Evolutionary conservation across 352 stramenopile species (phyloP).

Genomic region (Thalassiosira mediterranea): DNA sequence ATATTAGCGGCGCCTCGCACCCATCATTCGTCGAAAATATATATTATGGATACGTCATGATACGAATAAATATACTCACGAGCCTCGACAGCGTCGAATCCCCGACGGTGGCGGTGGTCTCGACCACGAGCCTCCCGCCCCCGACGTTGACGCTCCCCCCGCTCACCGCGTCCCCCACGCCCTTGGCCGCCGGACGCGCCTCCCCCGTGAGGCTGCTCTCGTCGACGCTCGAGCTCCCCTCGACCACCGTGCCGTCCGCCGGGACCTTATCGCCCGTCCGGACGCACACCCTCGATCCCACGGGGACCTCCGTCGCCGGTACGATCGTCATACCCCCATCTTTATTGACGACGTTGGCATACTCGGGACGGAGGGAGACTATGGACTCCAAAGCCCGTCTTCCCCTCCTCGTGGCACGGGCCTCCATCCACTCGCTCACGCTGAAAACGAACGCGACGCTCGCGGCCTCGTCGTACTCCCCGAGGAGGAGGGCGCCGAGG

Average conservation of each 20-base stretch:
- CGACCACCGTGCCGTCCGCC: slow-evolving; percentile 89
- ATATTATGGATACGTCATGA: too few relatives aligned
- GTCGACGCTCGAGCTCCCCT: slow-evolving; percentile 89
- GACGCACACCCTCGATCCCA: slow-evolving; percentile 89
- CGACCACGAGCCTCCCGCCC: slow-evolving; percentile 62
- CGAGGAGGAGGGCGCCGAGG: slow-evolving; percentile 73
- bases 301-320: slow-evolving; percentile 63
- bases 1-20: too few relatives aligned
- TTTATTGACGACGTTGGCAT: slow-evolving; percentile 76
- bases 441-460: slow-evolving; percentile 83
- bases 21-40: too few relatives aligned
- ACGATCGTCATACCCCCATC: slow-evolving; percentile 67
- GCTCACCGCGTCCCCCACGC: slow-evolving; percentile 62
- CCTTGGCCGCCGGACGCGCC: slow-evolving; percentile 86
- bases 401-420: slow-evolving; percentile 65
- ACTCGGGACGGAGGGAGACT: slow-evolving; percentile 74
- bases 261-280: slow-evolving; percentile 92
- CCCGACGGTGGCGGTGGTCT: slow-evolving; percentile 66
- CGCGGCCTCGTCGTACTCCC: slow-evolving; percentile 81
- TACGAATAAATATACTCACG: slow-evolving; percentile 6
- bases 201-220: slow-evolving; percentile 95
- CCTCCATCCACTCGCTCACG: slow-evolving; percentile 81
- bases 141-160: slow-evolving; percentile 82
- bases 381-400: slow-evolving; percentile 72
- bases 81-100: slow-evolving; percentile 81